Conservation (phyloP, 495 filamentous ascomycete species). For the Hyaloscypha finlandica region DNA sequence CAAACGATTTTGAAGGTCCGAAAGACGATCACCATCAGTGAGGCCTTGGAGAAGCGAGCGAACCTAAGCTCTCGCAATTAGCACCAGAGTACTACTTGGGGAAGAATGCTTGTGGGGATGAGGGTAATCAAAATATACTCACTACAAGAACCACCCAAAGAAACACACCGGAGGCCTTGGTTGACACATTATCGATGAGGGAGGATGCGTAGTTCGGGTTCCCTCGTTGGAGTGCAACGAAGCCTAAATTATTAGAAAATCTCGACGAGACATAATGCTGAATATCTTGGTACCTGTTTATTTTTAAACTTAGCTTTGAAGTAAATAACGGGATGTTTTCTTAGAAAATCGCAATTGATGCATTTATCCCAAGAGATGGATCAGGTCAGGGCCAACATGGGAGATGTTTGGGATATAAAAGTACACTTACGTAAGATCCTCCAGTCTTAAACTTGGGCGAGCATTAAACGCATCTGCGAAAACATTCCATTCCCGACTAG, state of each 20-base stretch:
- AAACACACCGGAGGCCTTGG: neutral
- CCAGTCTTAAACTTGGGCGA: neutral
- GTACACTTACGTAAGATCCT: neutral
- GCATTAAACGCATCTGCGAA: neutral
- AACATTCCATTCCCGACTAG: constrained; percentile 32
- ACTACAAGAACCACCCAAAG: constrained; percentile 10
- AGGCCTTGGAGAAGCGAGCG: neutral
- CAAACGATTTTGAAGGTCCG: neutral
- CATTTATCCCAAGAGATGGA: no score
- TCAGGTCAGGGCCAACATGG: no score
- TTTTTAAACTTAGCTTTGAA: no score
- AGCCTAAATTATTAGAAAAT: neutral
- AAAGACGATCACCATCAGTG: neutral
- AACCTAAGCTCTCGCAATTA: neutral
- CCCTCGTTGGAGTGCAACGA: neutral
- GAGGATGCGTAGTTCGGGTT: neutral
- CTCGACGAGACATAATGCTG: constrained; percentile 1
- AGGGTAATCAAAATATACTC: neutral
- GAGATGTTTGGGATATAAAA: no score
- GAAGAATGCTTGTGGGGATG: neutral
- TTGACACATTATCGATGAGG: neutral
- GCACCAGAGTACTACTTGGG: neutral
- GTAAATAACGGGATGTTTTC: no score
- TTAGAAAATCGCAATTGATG: no score
- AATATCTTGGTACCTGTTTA: neutral